Evolutionary conservation across 2,329 filamentous ascomycete species (phyloP).

Genomic region (Trichoderma endophyticum): DNA sequence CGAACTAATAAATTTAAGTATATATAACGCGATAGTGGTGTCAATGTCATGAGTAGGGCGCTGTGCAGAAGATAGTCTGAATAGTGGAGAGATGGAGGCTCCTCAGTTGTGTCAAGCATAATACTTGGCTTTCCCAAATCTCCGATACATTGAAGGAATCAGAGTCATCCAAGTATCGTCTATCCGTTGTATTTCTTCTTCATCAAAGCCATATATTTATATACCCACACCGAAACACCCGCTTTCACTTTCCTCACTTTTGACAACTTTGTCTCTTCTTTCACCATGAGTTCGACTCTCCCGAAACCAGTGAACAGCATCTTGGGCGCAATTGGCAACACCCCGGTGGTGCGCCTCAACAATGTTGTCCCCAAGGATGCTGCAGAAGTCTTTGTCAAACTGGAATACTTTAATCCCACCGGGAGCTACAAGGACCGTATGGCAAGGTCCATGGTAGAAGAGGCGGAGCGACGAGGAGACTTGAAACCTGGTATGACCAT

Average conservation of each 20-base stretch:
- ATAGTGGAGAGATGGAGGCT: neutral
- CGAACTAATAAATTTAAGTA: neutral
- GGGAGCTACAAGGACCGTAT: neutral
- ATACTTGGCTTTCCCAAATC: neutral
- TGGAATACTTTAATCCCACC: neutral
- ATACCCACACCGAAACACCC: neutral
- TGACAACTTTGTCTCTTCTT: neutral
- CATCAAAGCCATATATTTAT: neutral
- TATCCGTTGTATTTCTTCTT: neutral
- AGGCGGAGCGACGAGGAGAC: slow-evolving; percentile 1
- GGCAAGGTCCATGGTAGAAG: neutral
- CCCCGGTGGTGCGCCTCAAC: neutral
- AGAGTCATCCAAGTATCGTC: neutral
- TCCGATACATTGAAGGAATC: neutral
- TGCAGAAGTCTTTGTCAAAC: neutral
- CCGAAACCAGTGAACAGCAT: neutral
- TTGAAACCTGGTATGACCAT: neutral
- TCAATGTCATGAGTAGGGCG: neutral
- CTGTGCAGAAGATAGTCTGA: neutral
- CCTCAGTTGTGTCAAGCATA: neutral
- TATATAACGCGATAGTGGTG: neutral
- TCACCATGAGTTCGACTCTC: neutral
- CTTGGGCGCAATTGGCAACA: neutral
- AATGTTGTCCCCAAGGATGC: neutral
- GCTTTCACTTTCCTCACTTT: neutral